Base-by-base conservation (phyloP, 208 protist species). In the Phytomonas serpens region DNA sequence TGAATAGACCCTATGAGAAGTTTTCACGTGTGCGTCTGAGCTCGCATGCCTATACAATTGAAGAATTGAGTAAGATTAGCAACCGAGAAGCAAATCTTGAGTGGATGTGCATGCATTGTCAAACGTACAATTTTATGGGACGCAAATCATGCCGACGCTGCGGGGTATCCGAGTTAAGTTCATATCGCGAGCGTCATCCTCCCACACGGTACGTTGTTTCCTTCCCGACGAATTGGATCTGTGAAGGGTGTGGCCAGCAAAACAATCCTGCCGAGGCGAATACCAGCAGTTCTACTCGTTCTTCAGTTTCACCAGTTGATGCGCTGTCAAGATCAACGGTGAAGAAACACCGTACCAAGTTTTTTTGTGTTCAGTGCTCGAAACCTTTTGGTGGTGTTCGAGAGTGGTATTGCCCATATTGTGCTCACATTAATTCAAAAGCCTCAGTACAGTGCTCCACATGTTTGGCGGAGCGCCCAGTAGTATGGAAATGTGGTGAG, bases 331-430 rank as follows among this genome's bases (percentile, higher is more conserved):
- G 51, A 14, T 19, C 63, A 16, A 47, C 63, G 34, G 13, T 29
- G 37, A 0, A 75, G 30, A 38, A 64, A 36, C 23, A 78, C 42
- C 74, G 74, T 19, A 16, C n/a, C 19, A 89, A 90, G 63, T 93
- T 95, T 67, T 79, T 81, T 30, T 96, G 90, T 64, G 13, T 27
- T 0, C 13, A 33, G 13, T 96, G 90, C 65, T 27, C 30, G 4
- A 40, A 65, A 4, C 79, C 79, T 7, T 96, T 96, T 75, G 42
- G 47, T 4, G 90, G 90, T 5, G 74, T 92, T 14, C 78, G 76
- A 23, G 72, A 85, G 52, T 96, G 90, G 88, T 82, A 80, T 32
- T 96, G 90, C 66, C 70, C 85, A 29, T 68, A 64, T 7, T 96
- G 90, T 68, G n/a, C 71, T n/a, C 72, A 77, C 40, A 37, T 88